Evolutionary conservation across 2,329 filamentous ascomycete genomes (phyloP), one percentile per base, ranked within the genome.

Genomic region (Aphanocladium album): DNA sequence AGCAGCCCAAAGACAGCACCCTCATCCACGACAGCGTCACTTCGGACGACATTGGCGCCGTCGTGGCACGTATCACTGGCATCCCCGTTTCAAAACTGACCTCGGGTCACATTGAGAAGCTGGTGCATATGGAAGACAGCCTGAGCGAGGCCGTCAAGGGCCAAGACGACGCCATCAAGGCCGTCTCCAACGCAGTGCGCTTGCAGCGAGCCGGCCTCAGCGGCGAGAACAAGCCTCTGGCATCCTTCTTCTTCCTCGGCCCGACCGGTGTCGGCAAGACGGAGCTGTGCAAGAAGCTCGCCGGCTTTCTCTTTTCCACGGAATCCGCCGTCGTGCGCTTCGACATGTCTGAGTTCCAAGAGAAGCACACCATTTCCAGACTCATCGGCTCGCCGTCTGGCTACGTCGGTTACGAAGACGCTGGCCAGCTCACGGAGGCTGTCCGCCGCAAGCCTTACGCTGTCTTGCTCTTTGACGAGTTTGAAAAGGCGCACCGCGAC

Each of bases 201-300:
- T 89, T 97, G 80, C 95, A 98, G 74, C 85, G 95, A 65, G 95
- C 95, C 9, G 95, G 95, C 1, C 80, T 98, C 9, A 96, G 89
- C 62, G 92, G 92, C 37, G 91, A 97, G 69, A 96, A 97, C 73
- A 83, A 92, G 0, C 95, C 95, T 0, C 81, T 96, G 6, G 95
- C 93, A 0, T 96, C 90, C 0, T 97, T 98, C 79, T 97, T 98
- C 88, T 97, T 98, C 83, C 83, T 98, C 3, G 95, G 95, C 0
- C 95, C 95, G 5, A 98, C 95, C 0, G 95, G 95, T 70, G 93
- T 97, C 19, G 95, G 95, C 61, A 99, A 98, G 79, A 99, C 95
- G 3, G 93, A 98, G 71, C 85, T 98, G 1, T 96, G 93, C 81
- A 98, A 98, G 80, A 93, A 96, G 72, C 88, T 99, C 67, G 95